Base-by-base conservation (phyloP, 768 basidiomycete genomes). In the Naganishia vaughanmartiniae region DNA sequence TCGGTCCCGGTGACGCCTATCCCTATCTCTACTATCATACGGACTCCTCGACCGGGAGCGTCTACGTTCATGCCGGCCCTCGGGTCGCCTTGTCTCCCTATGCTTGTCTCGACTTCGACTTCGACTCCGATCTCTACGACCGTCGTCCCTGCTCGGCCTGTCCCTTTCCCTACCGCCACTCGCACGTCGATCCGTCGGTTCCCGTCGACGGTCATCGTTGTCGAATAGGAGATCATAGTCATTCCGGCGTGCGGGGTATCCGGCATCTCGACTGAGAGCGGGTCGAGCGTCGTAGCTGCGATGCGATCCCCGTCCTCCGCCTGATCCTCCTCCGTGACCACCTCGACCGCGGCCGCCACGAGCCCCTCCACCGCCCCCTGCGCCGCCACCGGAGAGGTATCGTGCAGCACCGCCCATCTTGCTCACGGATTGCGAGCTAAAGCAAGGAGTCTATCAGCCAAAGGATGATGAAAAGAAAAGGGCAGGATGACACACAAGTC, bases 381-480 rank as follows among this genome's bases (percentile, higher is more conserved):
- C 66, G 3, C 74, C 72, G 45, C 80, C 58, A 74, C 80, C 74
- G 83, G 86, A 70, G 86, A 82, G 75, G 85, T 86, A 68, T 89
- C 84, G 82, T 92, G 93, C 4, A 91, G 60, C 60, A 21, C 83
- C 87, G 79, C 95, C 94, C 58, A 92, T 82, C 58, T 89, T 89
- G 3, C 93, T 90, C 60, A 99, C 95, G 17, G 94, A 96, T 85
- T 98, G 93, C 10, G 92, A 94, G 85, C 90, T 86, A 77, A 69
- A 2, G 53, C 17, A 45, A 45, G 30, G 51, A 17, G 36, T 26
- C 30, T 67, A 39, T 54, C 12, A 70, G 58, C 1, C 56, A 19
- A 66, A 65, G 34, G 55, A 57, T 21, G n/a, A 65, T 31, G 31
- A 42, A 10, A n/a, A 26, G 56, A 54, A 45, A n/a, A 74, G 53